Base-by-base conservation (phyloP, 2,329 filamentous ascomycete species). In the Epichloe hybrida region DNA sequence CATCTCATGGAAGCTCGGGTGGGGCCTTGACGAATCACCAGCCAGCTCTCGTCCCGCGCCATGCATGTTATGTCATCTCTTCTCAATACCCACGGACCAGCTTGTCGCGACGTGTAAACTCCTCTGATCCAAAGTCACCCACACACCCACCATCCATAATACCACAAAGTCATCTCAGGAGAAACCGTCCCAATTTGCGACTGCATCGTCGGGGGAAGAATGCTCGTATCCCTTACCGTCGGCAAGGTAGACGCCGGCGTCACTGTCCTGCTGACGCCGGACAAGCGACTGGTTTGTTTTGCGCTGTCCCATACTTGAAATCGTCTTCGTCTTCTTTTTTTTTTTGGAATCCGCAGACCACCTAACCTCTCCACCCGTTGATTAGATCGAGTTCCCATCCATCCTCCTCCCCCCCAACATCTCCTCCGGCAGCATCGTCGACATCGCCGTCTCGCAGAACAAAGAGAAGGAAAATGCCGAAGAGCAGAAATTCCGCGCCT, bases 171-270 rank as follows among this genome's bases (percentile, higher is more conserved):
- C 48, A 38, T 44, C 35, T 49, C 40, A 27, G 48, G 40, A 49
- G 17, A 27, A 21, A 17, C 3, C 9, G 41, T 39, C 41, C 39
- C 48, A 20, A 43, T n/a, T 9, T 45, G 47, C 36, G 20, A 35
- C 47, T 23, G 46, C 50, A 39, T 17, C 45, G n/a, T 37, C 4
- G 35, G 36, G 36, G n/a, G 17, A 52, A 50, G 66, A 48, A 97
- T 98, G 93, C 79, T 97, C 64, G 88, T 98, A 71, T 97, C 93
- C 58, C 79, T 98, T 66, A 97, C 91, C 48, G 93, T 98, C 70
- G 93, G 93, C 75, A 98, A 98, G 75, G 93, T 98, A 71, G 93
- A 98, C 71, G 93, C 93, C 62, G 93, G 93, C 70, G 91, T 98
- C 65, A 95, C 93, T 47, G 93, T 98, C 55, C 83, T 98, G 50